phyloP scores from a whole-genome alignment of 768 basidiomycete species.

The Tephrocybe sp. region DNA sequence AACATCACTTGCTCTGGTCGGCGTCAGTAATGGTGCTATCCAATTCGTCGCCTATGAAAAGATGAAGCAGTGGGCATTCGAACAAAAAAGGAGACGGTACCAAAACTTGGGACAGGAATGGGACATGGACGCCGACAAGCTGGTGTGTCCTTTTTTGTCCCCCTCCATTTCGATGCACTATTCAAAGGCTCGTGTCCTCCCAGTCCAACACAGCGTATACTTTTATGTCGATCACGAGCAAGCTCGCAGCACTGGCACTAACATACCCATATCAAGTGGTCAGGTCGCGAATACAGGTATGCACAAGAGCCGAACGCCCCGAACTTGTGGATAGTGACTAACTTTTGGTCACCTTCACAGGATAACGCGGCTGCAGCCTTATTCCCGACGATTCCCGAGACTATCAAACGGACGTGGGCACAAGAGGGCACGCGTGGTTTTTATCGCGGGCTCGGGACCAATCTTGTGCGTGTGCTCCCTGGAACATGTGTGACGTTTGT shows the following conservation, averaged over 20 bases:
- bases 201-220: conserved; percentile 93
- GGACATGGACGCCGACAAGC: conserved; percentile 76
- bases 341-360: conserved; percentile 39
- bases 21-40: conserved; percentile 91
- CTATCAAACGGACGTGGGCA: conserved; percentile 77
- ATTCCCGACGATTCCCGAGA: conserved; percentile 84
- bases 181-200: neutral
- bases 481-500: conserved; percentile 99
- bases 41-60: conserved; percentile 98
- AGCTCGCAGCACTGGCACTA: conserved; percentile 74
- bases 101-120: conserved; percentile 62
- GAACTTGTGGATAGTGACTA: too few relatives aligned
- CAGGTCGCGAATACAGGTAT: conserved; percentile 88
- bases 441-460: conserved; percentile 93
- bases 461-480: conserved; percentile 91
- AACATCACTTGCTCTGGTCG: conserved; percentile 83
- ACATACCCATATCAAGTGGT: conserved; percentile 99
- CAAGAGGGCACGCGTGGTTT: conserved; percentile 84
- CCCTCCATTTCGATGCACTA: neutral
- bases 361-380: conserved; percentile 63
- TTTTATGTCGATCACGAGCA: conserved; percentile 88
- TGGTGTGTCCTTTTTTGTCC: conserved; percentile 53
- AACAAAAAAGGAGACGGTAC: conserved; percentile 67
- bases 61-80: conserved; percentile 89
- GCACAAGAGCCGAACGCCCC: too few relatives aligned